phyloP scores from a whole-genome alignment of 202 grass and related monocot species.

The Carex arenaria region DNA sequence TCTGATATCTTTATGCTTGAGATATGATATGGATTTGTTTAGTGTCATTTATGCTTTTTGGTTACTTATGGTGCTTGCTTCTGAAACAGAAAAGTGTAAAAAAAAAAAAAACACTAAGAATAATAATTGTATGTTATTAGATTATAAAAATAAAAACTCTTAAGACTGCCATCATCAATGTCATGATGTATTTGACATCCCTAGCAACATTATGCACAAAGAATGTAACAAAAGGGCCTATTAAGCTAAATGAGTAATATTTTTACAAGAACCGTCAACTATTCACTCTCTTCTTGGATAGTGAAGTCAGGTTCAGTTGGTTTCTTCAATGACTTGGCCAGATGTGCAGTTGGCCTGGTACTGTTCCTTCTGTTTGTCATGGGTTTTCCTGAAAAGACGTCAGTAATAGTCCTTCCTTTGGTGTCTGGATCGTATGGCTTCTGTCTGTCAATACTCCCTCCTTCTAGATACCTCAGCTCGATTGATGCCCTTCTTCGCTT shows the following conservation, averaged over 20 bases:
- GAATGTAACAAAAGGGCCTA: neutral
- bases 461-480: slow-evolving; percentile 42
- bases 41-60: neutral
- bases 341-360: slow-evolving; percentile 27
- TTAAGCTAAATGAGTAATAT: neutral
- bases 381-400: neutral
- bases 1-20: neutral
- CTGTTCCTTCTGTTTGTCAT: slow-evolving; percentile 10
- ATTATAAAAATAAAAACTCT: neutral
- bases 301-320: slow-evolving; percentile 78
- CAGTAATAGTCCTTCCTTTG: neutral
- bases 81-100: neutral
- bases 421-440: neutral
- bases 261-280: neutral
- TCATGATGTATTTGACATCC: neutral
- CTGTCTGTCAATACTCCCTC: neutral
- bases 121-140: neutral
- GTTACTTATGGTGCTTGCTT: neutral
- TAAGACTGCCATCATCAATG: neutral
- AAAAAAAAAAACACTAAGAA: neutral
- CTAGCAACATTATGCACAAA: neutral
- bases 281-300: slow-evolving; percentile 39
- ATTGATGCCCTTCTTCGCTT: slow-evolving; percentile 60
- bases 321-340: slow-evolving; percentile 45
- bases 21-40: neutral